phyloP scores from a whole-genome alignment of 495 filamentous ascomycete genomes.

The Immersiella caudata region DNA sequence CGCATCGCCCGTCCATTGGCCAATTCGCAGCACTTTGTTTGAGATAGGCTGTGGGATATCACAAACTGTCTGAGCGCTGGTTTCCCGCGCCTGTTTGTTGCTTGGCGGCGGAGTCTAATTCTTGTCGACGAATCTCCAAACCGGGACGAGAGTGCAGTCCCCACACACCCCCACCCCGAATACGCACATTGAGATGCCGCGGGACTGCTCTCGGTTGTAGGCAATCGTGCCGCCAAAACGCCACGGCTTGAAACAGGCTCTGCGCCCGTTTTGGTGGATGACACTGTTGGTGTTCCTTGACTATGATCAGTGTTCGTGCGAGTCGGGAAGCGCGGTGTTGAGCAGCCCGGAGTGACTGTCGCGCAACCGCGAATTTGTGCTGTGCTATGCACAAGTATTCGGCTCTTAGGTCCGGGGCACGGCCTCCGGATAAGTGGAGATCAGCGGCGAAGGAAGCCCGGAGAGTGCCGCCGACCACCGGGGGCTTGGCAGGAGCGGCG shows the following conservation, averaged over 20 bases:
- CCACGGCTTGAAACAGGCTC: background rate
- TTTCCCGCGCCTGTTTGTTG: slow-evolving; percentile 10
- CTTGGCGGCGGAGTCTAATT: slow-evolving; percentile 1
- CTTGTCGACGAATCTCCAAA: slow-evolving; percentile 8
- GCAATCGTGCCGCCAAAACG: background rate
- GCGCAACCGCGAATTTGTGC: slow-evolving; percentile 1
- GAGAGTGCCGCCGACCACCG: slow-evolving; percentile 14
- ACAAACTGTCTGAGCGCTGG: slow-evolving; percentile 16
- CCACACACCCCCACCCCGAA: background rate
- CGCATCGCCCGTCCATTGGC: slow-evolving; percentile 24
- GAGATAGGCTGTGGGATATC: slow-evolving; percentile 7
- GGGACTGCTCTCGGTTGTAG: slow-evolving; percentile 1
- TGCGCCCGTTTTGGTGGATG: background rate
- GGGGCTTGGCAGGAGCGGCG: background rate
- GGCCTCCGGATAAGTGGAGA: slow-evolving; percentile 17
- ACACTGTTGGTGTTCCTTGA: background rate
- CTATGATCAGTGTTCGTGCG: background rate
- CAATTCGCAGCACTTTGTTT: slow-evolving; percentile 19
- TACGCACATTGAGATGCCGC: background rate
- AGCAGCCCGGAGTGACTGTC: background rate
- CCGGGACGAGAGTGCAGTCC: background rate
- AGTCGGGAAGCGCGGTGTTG: background rate
- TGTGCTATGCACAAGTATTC: slow-evolving; percentile 6
- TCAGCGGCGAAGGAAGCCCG: background rate
- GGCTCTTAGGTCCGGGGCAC: slow-evolving; percentile 13